Evolutionary conservation across 2,329 filamentous ascomycete genomes (phyloP), one percentile per base, ranked within the genome.

Genomic region (Colletotrichum navitas): DNA sequence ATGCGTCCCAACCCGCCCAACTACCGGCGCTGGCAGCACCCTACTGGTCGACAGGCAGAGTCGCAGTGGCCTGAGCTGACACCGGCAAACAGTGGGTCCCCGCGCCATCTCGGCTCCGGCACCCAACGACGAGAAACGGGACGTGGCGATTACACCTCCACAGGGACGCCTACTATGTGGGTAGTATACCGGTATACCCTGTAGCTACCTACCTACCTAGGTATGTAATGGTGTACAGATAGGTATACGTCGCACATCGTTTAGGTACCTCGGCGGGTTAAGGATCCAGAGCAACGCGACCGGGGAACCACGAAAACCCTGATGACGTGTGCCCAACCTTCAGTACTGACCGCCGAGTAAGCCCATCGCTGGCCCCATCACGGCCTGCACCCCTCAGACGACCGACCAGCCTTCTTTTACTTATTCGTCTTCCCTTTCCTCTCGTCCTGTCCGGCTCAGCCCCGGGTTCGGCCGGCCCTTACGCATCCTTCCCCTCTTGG

Each of bases 71-170:
- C 63, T 24, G 29, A 29, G 29, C 29, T 4, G 32, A 62, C 56
- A 29, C 63, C 68, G 68, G 65, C 65, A 68, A 59, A 68, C 45
- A 68, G 65, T 39, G 65, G 68, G 68, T 36, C 65, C 59, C 45
- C 36, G 43, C 24, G 51, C 59, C 45, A 64, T 60, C 69, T 68
- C 69, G 69, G 65, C 68, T 64, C 65, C 64, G 65, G 68, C 64
- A 45, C 43, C 5, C 18, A 32, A 32, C 56, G 16, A 39, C 56
- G 43, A 56, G 52, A 36, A 21, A n/a, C 14, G 52, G 21, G 45
- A 49, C 45, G 45, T 49, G 45, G 45, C 5, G 45, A n/a, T 12
- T 3, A 34, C 34, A 34, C 34, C 6, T 34, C 34, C 34, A 34
- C 29, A 29, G n/a, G n/a, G n/a, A n/a, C n/a, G n/a, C n/a, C n/a